A percentile compares a stretch with the other conserved stretches of the same genome.
Conservation (phyloP, 2,329 filamentous ascomycete genomes). For the Fusarium miscanthi region DNA sequence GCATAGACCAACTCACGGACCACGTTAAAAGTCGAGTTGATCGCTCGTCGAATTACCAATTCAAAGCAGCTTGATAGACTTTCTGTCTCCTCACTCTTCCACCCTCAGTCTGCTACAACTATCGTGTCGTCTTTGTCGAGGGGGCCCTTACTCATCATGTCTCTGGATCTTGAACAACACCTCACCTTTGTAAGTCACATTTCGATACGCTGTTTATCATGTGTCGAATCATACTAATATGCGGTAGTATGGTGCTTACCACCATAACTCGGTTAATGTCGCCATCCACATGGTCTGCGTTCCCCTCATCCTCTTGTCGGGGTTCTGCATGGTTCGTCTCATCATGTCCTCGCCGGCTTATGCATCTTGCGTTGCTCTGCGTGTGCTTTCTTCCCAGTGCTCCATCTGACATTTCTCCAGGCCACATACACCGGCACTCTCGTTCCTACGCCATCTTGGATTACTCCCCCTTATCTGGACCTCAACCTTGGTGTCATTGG, state of each 20-base stretch:
- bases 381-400: background rate
- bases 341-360: slow-evolving; percentile 4
- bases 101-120: background rate
- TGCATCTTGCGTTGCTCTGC: background rate
- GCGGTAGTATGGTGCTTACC: slow-evolving; percentile 82
- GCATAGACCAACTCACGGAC: slow-evolving; percentile 23
- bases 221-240: slow-evolving; percentile 25
- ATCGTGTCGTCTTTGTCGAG: slow-evolving; percentile 22
- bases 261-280: slow-evolving; percentile 81
- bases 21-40: slow-evolving; percentile 11
- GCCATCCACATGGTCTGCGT: slow-evolving; percentile 84
- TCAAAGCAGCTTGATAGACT: slow-evolving; percentile 18
- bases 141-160: slow-evolving; percentile 57
- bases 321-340: slow-evolving; percentile 74
- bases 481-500: slow-evolving; percentile 74
- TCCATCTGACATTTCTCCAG: slow-evolving; percentile 51
- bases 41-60: slow-evolving; percentile 16
- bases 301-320: slow-evolving; percentile 77
- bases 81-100: slow-evolving; percentile 14
- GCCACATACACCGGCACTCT: slow-evolving; percentile 71
- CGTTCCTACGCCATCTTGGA: slow-evolving; percentile 72
- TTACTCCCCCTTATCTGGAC: slow-evolving; percentile 74
- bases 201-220: background rate
- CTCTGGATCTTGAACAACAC: slow-evolving; percentile 83
- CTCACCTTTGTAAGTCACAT: slow-evolving; percentile 76